Evolutionary conservation across 345 rosid species (phyloP), one percentile per base, ranked within the genome.

Genomic region (Salix suchowensis): DNA sequence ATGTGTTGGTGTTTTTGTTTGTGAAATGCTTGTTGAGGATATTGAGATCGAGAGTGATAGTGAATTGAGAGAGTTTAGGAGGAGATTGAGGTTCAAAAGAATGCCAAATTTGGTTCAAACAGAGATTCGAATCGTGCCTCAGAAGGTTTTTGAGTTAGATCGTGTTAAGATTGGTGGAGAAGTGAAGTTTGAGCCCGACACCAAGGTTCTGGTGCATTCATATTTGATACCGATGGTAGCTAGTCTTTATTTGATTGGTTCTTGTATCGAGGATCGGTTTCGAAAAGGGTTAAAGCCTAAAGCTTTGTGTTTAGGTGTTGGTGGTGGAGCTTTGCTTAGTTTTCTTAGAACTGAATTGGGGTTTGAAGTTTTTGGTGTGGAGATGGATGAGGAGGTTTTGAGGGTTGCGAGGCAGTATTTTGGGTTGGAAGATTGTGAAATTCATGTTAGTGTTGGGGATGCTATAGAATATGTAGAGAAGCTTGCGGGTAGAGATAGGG

Each of bases 41-140:
- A 97, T 94, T 46, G 89, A 84, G 85, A 78, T 81, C 4, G 88
- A 86, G 67, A 39, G 18, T 48, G 82, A 76, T 1, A 34, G 26
- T 23, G 75, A 67, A 18, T 50, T 18, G 48, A 84, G 88, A 71
- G 96, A 92, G 74, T 91, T 89, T 72, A 81, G 90, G 83, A 89
- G 97, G 90, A 87, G 97, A 74, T 68, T 92, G 82, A 94, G 98
- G 86, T 92, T 92, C 74, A 92, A 90, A 80, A 94, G 95, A 68
- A 87, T 86, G 95, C 97, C 98, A 7, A 91, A 87, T 73, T 80
- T 90, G 79, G 84, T 92, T 37, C 98, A 94, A 79, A 83, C 95
- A 2, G 91, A 87, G 40, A 78, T 90, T 28, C 80, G 77, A 67
- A 82, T 90, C 4, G 76, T 86, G 28, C 92, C 93, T 0, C 68